Evolutionary conservation across 2,329 filamentous ascomycete species (phyloP).

Genomic region (Pseudogymnoascus sp.): DNA sequence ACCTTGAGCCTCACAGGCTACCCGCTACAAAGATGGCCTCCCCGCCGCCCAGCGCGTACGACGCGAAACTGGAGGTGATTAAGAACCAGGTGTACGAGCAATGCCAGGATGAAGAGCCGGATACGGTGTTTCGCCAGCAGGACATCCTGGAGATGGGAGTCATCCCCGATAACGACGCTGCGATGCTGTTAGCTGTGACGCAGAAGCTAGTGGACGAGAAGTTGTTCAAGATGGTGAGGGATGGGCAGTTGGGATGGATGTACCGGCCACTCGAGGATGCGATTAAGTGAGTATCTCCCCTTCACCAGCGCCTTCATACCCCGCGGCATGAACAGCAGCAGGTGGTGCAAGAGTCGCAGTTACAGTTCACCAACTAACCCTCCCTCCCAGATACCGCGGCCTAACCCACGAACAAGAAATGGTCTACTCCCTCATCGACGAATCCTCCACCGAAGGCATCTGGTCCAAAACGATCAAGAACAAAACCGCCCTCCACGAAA

Average conservation of each 20-base stretch:
- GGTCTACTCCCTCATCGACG: conserved; percentile 85
- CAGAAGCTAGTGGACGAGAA: conserved; percentile 54
- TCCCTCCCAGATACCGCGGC: conserved; percentile 44
- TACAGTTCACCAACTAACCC: conserved; percentile 12
- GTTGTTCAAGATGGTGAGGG: conserved; percentile 46
- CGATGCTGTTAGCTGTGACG: conserved; percentile 48
- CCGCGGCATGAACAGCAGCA: background rate
- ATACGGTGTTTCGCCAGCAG: conserved; percentile 46
- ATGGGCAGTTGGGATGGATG: conserved; percentile 47
- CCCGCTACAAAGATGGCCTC: conserved; percentile 39
- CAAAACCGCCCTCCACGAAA: conserved; percentile 75
- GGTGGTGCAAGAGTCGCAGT: background rate
- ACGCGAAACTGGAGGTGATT: conserved; percentile 10
- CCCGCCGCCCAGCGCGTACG: conserved; percentile 33
- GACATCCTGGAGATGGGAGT: conserved; percentile 51
- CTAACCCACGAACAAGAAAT: conserved; percentile 70
- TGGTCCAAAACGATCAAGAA: conserved; percentile 83
- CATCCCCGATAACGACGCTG: conserved; percentile 49
- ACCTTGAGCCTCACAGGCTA: conserved; percentile 27
- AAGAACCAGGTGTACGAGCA: conserved; percentile 25
- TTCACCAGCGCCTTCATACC: background rate
- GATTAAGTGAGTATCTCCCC: conserved; percentile 43
- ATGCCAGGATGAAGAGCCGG: conserved; percentile 21
- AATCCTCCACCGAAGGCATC: conserved; percentile 74
- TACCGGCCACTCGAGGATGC: conserved; percentile 54